Evolutionary conservation across 169 alveolate species (phyloP), one percentile per base, ranked within the genome.

Genomic region (Eimeria praecox): DNA sequence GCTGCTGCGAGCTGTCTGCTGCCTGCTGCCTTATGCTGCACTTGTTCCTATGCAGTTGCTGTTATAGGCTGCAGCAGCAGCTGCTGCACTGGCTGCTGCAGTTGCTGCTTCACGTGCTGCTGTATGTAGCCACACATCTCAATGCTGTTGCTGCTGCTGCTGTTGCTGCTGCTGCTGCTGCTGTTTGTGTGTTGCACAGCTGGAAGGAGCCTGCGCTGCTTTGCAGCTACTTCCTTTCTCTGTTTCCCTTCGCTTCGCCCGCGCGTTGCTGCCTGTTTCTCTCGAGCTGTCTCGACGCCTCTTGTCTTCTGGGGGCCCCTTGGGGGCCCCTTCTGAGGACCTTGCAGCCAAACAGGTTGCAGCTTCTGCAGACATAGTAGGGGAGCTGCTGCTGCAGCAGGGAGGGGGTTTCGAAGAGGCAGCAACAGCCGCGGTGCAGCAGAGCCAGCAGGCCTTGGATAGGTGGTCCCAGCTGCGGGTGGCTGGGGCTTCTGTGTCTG

Each of bases 221-320:
- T n/a, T 77, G 87, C 87, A 24, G 54, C 59, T 71, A 22, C 87
- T 77, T 9, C 87, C 87, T n/a, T 18, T 24, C 35, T 46, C 40
- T 22, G 46, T 40, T 0, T 40, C 87, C 35, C 33, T 77, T 20
- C 87, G 54, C 18, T 77, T 77, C n/a, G 27, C 62, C 64, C 59
- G 38, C 33, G 62, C 54, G 30, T 12, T 77, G 87, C 87, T 77
- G 87, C 87, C 87, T 20, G 87, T 77, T 2, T 40, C 87, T 40
- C 87, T 77, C 4, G 87, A 77, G 87, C 87, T 77, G 38, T 77
- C 87, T 22, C 46, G 87, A 22, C 87, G 87, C 87, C 46, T 77
- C 22, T 77, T 77, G 38, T 1, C n/a, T 18, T 12, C 9, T 14
- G 54, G n/a, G 87, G 59, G 87, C 35, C 87, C 54, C 9, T 46